Evolutionary conservation across 306 rosid genomes (phyloP).

Genomic region (Luffa aegyptiaca): DNA sequence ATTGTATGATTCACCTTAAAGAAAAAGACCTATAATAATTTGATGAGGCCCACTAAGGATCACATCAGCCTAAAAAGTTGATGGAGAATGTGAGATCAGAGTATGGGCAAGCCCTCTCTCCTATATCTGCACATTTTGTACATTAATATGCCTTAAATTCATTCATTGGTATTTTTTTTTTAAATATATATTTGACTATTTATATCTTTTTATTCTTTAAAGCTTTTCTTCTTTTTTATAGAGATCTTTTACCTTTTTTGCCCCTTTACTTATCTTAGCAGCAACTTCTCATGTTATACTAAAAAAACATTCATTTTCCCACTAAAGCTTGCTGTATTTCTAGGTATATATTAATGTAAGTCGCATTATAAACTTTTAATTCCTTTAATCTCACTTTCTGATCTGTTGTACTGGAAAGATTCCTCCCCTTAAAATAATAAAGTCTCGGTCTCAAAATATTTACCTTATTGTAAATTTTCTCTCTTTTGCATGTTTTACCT

Average conservation of each 20-base stretch:
- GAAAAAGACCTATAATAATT: conserved; percentile 16
- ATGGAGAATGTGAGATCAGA: conserved; percentile 42
- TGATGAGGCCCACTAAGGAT: conserved; percentile 48
- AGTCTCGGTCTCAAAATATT: no score
- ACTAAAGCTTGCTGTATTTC: not conserved
- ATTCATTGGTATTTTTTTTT: not conserved
- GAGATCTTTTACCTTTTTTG: not conserved
- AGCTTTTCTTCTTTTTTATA: conserved; percentile 5
- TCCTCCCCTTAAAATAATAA: not conserved
- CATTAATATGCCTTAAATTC: not conserved
- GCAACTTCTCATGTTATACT: conserved; percentile 3
- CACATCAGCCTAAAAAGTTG: conserved; percentile 57
- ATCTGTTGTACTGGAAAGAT: not conserved
- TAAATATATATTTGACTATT: not conserved
- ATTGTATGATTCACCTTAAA: conserved; percentile 8
- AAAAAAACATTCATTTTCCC: conserved; percentile 1
- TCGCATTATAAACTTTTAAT: not conserved
- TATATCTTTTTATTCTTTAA: not conserved
- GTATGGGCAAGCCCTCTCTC: conserved; percentile 41
- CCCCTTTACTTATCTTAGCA: conserved; percentile 9
- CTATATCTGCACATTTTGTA: conserved; percentile 1
- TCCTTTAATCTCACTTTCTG: not conserved
- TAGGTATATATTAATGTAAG: not conserved
- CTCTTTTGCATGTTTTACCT: no score
- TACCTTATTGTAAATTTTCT: no score